Base-by-base conservation (phyloP, 257 asterid species). In the Rehmannia glutinosa region DNA sequence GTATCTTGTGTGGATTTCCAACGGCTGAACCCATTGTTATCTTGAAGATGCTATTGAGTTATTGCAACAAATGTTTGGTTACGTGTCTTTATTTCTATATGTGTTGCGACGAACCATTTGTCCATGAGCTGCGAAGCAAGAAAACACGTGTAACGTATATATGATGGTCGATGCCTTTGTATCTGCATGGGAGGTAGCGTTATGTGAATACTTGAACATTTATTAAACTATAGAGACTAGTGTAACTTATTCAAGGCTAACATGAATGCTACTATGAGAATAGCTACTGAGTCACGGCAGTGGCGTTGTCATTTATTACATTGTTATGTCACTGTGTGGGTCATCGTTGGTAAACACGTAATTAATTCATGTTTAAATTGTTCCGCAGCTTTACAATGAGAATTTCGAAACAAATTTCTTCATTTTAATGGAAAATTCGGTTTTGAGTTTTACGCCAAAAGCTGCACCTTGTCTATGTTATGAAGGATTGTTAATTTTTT, bases 1-100 rank as follows among this genome's bases (percentile, higher is more conserved):
- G 47, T 36, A 57, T 69, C 33, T 35, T 28, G 23, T 19, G 45
- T 36, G 19, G 57, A 38, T 57, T 50, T 68, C 25, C 50, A 8
- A 56, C 49, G 67, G 63, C 39, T 58, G 17, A 33, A 61, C 46
- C n/a, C 39, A 10, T 65, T 61, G 30, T 12, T n/a, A 24, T 64
- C 42, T 12, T 13, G 19, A 12, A 41, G 17, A 41, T 41, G 47
- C 47, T 41, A 41, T 53, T 58, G 39, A 62, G 65, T 54, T 28
- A 20, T n/a, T 30, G 20, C 11, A 6, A 27, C 33, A 11, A 27
- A 19, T 38, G 25, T 64, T 25, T 24, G 6, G 47, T 69, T 39
- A 35, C 46, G 12, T 57, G 62, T 72, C n/a, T 56, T 39, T 47
- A 50, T 58, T 23, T 66, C 33, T 27, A 16, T 23, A 24, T 36